Percentiles rank a stretch among this genome's conserved stretches.
Evolutionary conservation across 2,329 filamentous ascomycete species (phyloP).

Genomic region (Alternaria novae-zelandiae): DNA sequence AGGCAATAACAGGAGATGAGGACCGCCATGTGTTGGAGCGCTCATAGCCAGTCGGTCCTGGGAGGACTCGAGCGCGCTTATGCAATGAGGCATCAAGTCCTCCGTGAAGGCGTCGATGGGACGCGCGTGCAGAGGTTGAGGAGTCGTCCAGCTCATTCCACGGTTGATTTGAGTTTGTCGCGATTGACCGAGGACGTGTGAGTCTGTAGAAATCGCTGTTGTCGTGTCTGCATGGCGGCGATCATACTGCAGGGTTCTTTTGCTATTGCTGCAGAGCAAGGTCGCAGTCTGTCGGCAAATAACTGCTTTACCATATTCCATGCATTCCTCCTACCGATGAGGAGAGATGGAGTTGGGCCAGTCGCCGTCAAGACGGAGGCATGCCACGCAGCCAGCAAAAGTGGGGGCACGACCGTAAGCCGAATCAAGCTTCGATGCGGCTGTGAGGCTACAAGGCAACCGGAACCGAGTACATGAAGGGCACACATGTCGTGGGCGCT

Average conservation of each 20-base stretch:
- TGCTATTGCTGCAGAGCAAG: not conserved
- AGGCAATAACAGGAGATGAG: not conserved
- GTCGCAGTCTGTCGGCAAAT: not conserved
- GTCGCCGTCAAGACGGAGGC: not conserved
- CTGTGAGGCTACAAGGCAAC: not conserved
- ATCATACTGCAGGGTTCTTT: not conserved
- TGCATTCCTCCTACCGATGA: not conserved
- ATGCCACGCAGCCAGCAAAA: not conserved
- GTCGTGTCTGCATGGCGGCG: not conserved
- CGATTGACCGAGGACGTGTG: too few species aligned
- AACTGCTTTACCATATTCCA: not conserved
- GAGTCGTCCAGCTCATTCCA: not conserved
- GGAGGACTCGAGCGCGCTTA: not conserved
- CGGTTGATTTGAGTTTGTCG: not conserved
- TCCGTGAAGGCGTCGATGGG: not conserved
- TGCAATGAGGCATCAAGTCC: not conserved
- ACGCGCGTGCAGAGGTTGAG: not conserved
- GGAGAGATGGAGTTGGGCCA: accelerated
- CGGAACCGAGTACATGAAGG: not conserved
- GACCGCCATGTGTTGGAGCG: not conserved
- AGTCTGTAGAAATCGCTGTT: not conserved
- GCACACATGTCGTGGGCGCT: not conserved
- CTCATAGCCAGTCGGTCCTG: not conserved
- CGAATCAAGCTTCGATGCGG: not conserved
- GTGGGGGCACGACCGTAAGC: not conserved